A percentile compares a stretch with the other conserved stretches of the same genome.
Evolutionary conservation across 1,284 basidiomycete species (phyloP).

Genomic region (Pseudozyma sp.): DNA sequence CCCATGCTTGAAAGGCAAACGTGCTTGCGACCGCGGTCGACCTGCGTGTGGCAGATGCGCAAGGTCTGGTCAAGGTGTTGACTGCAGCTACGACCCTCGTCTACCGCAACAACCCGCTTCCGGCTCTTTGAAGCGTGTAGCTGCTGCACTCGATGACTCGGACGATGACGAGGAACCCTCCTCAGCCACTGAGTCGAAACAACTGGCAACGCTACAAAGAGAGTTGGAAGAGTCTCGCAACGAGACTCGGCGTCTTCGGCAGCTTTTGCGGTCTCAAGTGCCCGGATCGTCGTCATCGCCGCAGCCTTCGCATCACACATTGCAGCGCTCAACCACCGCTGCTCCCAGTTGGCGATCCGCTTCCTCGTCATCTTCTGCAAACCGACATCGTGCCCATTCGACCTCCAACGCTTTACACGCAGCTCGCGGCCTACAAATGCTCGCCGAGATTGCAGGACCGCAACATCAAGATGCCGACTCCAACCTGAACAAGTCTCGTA

Average conservation of each 20-base stretch:
- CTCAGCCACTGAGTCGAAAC: slow-evolving; percentile 4
- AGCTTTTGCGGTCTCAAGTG: slow-evolving; percentile 17
- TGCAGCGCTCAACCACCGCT: too few species aligned
- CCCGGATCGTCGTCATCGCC: slow-evolving; percentile 6
- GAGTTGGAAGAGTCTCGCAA: slow-evolving; percentile 25
- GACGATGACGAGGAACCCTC: slow-evolving; percentile 28
- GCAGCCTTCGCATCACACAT: not conserved
- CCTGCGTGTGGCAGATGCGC: slow-evolving; percentile 43
- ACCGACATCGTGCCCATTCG: slow-evolving; percentile 8
- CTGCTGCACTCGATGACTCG: slow-evolving; percentile 10
- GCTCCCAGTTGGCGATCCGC: not conserved
- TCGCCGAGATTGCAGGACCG: slow-evolving; percentile 44
- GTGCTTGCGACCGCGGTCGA: slow-evolving; percentile 44
- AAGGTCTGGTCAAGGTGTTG: slow-evolving; percentile 20
- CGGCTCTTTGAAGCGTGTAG: not conserved
- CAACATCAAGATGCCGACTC: slow-evolving; percentile 40
- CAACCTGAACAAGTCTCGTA: slow-evolving; percentile 32
- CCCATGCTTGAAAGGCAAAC: slow-evolving; percentile 45
- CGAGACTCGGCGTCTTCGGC: slow-evolving; percentile 28
- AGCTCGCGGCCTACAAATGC: slow-evolving; percentile 45
- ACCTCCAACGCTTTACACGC: slow-evolving; percentile 31
- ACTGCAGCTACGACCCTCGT: slow-evolving; percentile 44
- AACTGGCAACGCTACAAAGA: slow-evolving; percentile 11
- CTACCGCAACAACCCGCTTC: slow-evolving; percentile 24
- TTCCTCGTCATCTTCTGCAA: slow-evolving; percentile 3